Evolutionary conservation across 2,329 filamentous ascomycete genomes (phyloP), one percentile per base, ranked within the genome.

Genomic region (Fusarium austroafricanum): DNA sequence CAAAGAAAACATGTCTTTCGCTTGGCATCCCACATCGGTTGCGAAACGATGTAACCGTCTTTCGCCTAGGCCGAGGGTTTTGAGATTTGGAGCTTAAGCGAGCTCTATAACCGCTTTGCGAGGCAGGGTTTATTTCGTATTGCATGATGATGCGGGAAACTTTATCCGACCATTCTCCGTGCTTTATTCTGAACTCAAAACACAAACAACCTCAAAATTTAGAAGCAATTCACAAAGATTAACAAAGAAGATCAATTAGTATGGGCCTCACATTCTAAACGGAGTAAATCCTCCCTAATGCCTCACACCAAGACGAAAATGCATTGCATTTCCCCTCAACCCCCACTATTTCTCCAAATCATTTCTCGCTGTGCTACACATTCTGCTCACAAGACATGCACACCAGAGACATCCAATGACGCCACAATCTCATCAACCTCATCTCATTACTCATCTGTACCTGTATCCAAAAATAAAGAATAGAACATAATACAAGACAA

Each of bases 21-120:
- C 55, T 59, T 56, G 55, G 51, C 51, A 20, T 40, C 65, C 65
- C 59, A 60, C 66, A 59, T 74, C 72, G 72, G 68, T 52, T 74
- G 21, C 72, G 61, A 74, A 73, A 69, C 72, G 70, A 69, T 68
- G 63, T 51, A 66, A 71, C 67, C 47, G 42, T 39, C 23, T 65
- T 14, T 68, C 68, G 70, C 68, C 60, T 73, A 61, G 49, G n/a
- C 60, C 46, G 23, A 50, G 46, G 29, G 23, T 15, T 28, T n/a
- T 9, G n/a, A 31, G 28, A 6, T 42, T 55, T 44, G 49, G 14
- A 28, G 35, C 50, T 40, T 61, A 55, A 61, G 57, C 57, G 57
- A 61, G 39, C 39, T 61, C 33, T 23, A 20, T 12, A 17, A 29
- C 31, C n/a, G n/a, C 52, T 50, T 64, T 38, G 20, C 38, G 20